Evolutionary conservation across 2,329 filamentous ascomycete species (phyloP).

Genomic region (Colletotrichum shisoi): DNA sequence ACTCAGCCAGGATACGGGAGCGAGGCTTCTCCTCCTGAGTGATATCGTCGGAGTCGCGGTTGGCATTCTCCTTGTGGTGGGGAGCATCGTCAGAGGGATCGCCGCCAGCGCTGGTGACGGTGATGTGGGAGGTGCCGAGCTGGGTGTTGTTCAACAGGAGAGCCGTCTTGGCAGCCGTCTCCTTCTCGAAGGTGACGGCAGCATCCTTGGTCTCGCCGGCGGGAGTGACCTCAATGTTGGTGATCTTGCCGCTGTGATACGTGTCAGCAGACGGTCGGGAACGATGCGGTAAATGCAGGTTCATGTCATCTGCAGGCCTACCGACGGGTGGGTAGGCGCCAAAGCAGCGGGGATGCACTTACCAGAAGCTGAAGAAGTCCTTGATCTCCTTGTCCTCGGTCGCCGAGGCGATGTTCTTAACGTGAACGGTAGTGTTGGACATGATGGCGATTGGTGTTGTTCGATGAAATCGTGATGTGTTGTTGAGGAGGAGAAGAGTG

Average conservation of each 20-base stretch:
- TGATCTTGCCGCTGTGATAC: slow-evolving; percentile 82
- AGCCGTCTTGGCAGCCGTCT: slow-evolving; percentile 94
- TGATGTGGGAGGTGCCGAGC: slow-evolving; percentile 85
- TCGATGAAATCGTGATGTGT: slow-evolving; percentile 13
- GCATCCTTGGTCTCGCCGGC: slow-evolving; percentile 77
- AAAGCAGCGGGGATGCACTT: slow-evolving; percentile 48
- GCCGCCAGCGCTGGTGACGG: slow-evolving; percentile 72
- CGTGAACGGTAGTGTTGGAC: slow-evolving; percentile 75
- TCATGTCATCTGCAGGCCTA: slow-evolving; percentile 15
- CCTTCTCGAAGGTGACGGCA: slow-evolving; percentile 95
- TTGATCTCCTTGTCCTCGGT: slow-evolving; percentile 90
- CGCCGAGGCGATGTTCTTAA: slow-evolving; percentile 83
- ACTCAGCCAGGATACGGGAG: slow-evolving; percentile 91
- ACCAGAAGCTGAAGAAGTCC: slow-evolving; percentile 98
- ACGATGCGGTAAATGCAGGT: background rate
- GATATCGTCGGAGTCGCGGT: slow-evolving; percentile 72
- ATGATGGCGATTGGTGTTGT: slow-evolving; percentile 51
- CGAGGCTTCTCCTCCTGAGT: slow-evolving; percentile 97
- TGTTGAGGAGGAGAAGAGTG: slow-evolving; percentile 1
- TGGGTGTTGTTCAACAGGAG: slow-evolving; percentile 97
- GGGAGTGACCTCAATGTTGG: slow-evolving; percentile 76
- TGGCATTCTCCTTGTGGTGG: slow-evolving; percentile 62
- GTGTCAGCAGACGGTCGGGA: slow-evolving; percentile 29
- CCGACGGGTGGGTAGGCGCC: background rate
- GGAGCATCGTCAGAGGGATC: slow-evolving; percentile 68